A percentile compares a stretch with the other conserved stretches of the same genome.
Evolutionary conservation across 352 stramenopile species (phyloP).

Genomic region (Phytophthora ohioensis): DNA sequence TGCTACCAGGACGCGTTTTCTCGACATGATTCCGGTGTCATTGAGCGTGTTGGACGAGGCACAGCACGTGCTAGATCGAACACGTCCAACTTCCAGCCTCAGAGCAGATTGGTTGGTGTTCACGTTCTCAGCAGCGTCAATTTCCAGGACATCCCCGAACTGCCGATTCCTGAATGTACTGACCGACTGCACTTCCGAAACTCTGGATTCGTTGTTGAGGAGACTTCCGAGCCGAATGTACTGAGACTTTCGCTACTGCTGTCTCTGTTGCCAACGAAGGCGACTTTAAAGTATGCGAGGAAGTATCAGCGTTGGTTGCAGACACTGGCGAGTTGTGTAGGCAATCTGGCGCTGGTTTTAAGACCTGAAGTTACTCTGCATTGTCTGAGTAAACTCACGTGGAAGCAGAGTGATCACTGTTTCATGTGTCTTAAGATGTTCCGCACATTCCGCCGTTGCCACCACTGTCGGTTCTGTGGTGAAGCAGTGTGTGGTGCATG

Average conservation of each 20-base stretch:
- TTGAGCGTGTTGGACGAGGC: constrained; percentile 45
- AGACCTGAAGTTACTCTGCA: constrained; percentile 42
- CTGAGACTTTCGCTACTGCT: constrained; percentile 48
- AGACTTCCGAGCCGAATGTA: constrained; percentile 44
- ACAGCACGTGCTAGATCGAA: constrained; percentile 32
- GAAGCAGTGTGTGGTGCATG: constrained; percentile 74
- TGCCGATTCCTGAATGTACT: constrained; percentile 41
- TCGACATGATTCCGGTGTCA: constrained; percentile 38
- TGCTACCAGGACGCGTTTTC: constrained; percentile 76
- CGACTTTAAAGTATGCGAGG: constrained; percentile 41
- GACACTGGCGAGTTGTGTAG: constrained; percentile 44
- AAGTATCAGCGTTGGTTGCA: constrained; percentile 51
- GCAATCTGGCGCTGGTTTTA: constrained; percentile 38
- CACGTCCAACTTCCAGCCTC: constrained; percentile 25
- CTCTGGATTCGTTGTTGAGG: constrained; percentile 72
- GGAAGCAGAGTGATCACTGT: constrained; percentile 76
- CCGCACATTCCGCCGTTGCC: constrained; percentile 71
- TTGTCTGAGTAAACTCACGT: constrained; percentile 50
- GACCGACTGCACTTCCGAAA: constrained; percentile 52
- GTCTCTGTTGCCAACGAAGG: constrained; percentile 57
- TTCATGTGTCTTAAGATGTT: constrained; percentile 78
- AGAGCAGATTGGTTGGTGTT: constrained; percentile 48
- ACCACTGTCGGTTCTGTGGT: constrained; percentile 81
- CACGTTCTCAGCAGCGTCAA: constrained; percentile 52
- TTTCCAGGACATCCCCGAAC: constrained; percentile 48